Evolutionary conservation across 345 rosid species (phyloP).

Genomic region (Euphorbia pulcherrima): DNA sequence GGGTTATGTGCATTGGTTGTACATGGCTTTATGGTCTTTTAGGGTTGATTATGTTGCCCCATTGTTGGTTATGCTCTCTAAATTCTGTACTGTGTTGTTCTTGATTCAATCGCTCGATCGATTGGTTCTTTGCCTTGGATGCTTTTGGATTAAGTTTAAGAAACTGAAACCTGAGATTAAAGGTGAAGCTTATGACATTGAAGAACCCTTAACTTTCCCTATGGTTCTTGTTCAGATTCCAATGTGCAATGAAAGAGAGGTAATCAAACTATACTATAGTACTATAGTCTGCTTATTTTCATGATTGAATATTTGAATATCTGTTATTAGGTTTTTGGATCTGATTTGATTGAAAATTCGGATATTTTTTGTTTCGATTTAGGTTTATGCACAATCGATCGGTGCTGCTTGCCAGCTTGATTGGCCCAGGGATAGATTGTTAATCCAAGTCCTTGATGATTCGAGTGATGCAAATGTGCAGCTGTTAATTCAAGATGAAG

Average conservation of each 20-base stretch:
- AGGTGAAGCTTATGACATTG: slow-evolving; percentile 46
- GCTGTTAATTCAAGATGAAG: slow-evolving; percentile 71
- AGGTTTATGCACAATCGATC: slow-evolving; percentile 82
- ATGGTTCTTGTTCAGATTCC: slow-evolving; percentile 97
- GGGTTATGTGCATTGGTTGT: slow-evolving; percentile 65
- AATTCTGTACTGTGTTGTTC: slow-evolving; percentile 67
- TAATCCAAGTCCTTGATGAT: slow-evolving; percentile 87
- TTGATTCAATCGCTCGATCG: slow-evolving; percentile 87
- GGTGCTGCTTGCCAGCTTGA: slow-evolving; percentile 78
- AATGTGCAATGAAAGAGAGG: slow-evolving; percentile 96
- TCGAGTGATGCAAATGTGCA: slow-evolving; percentile 65
- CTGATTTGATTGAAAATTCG: slow-evolving; percentile 1
- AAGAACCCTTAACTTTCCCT: slow-evolving; percentile 59
- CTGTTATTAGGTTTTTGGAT: not conserved
- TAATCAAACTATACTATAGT: slow-evolving; percentile 22
- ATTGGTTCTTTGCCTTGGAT: slow-evolving; percentile 64
- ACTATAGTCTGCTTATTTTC: not conserved
- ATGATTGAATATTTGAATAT: not conserved
- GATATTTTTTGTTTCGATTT: not conserved
- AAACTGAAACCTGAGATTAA: slow-evolving; percentile 55
- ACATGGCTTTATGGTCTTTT: slow-evolving; percentile 72
- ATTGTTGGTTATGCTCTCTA: slow-evolving; percentile 48
- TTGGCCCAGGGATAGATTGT: slow-evolving; percentile 76
- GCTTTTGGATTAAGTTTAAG: slow-evolving; percentile 81
- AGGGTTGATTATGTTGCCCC: slow-evolving; percentile 75